phyloP scores from a whole-genome alignment of 164 flowering plant genomes.

The Macadamia integrifolia region DNA sequence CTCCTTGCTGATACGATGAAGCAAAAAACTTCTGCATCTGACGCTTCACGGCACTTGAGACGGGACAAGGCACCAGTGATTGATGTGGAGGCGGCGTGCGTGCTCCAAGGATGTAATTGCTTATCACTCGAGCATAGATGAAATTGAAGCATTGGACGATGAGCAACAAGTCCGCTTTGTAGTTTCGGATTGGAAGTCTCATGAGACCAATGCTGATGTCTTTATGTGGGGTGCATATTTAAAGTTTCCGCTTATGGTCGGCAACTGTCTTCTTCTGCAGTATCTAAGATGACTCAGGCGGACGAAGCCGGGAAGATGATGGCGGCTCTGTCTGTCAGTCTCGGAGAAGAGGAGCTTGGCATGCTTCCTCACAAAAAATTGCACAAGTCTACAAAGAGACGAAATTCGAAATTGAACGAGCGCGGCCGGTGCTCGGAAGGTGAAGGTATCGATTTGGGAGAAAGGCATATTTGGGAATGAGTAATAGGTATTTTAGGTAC shows the following conservation, averaged over 20 bases:
- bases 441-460: too few species aligned
- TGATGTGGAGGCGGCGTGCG: conserved; percentile 21
- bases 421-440: too few species aligned
- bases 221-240: background rate
- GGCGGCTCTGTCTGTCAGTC: conserved; percentile 18
- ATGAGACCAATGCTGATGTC: conserved; percentile 12
- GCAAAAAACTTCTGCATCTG: conserved; percentile 18
- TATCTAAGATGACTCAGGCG: conserved; percentile 15
- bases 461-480: too few species aligned
- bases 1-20: background rate
- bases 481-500: too few species aligned
- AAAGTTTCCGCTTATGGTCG: conserved; percentile 12
- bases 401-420: conserved; percentile 29
- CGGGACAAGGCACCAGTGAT: conserved; percentile 31
- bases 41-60: conserved; percentile 3
- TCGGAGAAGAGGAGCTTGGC: conserved; percentile 12
- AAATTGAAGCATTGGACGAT: conserved; percentile 29
- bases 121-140: conserved; percentile 41
- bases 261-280: conserved; percentile 30
- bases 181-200: conserved; percentile 14
- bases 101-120: conserved; percentile 12
- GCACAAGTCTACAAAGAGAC: conserved; percentile 29
- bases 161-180: conserved; percentile 19
- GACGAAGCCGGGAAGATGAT: conserved; percentile 28
- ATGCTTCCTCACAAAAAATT: conserved; percentile 35